Evolutionary conservation across 2,329 filamentous ascomycete species (phyloP).

Genomic region (Pleurostoma richardsiae): DNA sequence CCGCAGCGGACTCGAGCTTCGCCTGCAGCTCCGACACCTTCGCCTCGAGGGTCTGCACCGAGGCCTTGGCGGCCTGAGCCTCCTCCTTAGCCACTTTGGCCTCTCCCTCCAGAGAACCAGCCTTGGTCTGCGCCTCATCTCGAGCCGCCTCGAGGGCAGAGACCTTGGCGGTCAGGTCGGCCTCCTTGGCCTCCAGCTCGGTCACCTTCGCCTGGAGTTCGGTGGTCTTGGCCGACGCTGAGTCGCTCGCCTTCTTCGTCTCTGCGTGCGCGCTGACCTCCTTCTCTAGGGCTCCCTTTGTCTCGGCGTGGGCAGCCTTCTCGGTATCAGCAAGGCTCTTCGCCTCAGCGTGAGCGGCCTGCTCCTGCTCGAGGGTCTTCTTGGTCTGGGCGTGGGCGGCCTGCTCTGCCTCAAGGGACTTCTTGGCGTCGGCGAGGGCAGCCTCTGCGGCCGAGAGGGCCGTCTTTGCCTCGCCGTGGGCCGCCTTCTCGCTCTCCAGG

Average conservation of each 20-base stretch:
- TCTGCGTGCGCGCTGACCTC: background rate
- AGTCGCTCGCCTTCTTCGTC: background rate
- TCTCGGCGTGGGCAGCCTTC: constrained; percentile 3
- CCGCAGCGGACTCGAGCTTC: background rate
- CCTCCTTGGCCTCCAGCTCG: background rate
- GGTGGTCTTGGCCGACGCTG: background rate
- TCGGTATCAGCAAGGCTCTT: constrained; percentile 1
- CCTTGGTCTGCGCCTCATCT: background rate
- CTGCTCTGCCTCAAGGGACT: constrained; percentile 2
- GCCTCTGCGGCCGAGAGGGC: background rate
- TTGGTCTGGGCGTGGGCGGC: background rate
- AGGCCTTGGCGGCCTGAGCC: background rate
- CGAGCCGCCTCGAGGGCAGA: background rate
- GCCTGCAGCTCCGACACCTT: too few relatives aligned
- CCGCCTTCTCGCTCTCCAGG: constrained; percentile 1
- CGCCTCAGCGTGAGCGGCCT: background rate
- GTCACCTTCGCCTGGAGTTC: constrained; percentile 1
- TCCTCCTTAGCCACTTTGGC: too few relatives aligned
- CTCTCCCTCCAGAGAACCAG: background rate
- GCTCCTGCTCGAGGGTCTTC: constrained; percentile 1
- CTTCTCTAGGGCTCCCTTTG: background rate
- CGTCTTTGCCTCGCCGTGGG: background rate
- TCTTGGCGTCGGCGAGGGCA: background rate
- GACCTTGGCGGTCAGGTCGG: background rate
- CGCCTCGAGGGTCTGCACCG: too few relatives aligned